These are phyloP conservation scores for Paxillus rubicundulus DNA, from an alignment of 768 basidiomycete species.

Conservation along the genomic window DNA sequence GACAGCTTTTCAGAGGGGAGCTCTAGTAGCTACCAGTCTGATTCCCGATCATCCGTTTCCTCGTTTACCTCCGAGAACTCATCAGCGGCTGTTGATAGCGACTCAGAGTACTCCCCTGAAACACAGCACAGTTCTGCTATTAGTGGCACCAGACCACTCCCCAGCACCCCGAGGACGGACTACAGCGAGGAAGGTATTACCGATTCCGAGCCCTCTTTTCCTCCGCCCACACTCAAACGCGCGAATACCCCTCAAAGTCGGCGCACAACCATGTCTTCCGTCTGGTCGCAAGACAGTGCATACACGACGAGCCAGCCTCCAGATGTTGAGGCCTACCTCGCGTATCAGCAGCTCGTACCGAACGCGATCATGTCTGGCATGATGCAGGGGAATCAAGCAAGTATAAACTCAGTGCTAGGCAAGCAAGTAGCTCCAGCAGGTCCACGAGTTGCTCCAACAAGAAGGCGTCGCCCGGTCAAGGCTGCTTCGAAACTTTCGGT, in stretches of 20 bases:
- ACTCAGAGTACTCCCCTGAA: constrained; percentile 6
- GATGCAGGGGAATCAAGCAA: not conserved
- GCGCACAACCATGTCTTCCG: constrained; percentile 14
- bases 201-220: not conserved
- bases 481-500: not conserved
- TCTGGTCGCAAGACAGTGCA: constrained; percentile 42
- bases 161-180: constrained; percentile 3
- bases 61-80: not conserved
- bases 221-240: not conserved
- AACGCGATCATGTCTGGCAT: not conserved
- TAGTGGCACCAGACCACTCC: constrained; percentile 7
- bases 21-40: not conserved
- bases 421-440: constrained; percentile 2
- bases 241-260: not conserved
- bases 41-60: not conserved
- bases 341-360: not conserved
- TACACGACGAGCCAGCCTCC: constrained; percentile 32
- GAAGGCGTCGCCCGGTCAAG: constrained; percentile 4
- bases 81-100: not conserved
- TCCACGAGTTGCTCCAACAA: not conserved
- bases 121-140: not conserved
- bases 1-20: not conserved
- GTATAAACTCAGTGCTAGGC: not conserved
- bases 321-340: constrained; percentile 6
- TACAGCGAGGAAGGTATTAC: constrained; percentile 1